phyloP scores from a whole-genome alignment of 805 yeast genomes.

The Tetrapisispora nanseiensis region DNA sequence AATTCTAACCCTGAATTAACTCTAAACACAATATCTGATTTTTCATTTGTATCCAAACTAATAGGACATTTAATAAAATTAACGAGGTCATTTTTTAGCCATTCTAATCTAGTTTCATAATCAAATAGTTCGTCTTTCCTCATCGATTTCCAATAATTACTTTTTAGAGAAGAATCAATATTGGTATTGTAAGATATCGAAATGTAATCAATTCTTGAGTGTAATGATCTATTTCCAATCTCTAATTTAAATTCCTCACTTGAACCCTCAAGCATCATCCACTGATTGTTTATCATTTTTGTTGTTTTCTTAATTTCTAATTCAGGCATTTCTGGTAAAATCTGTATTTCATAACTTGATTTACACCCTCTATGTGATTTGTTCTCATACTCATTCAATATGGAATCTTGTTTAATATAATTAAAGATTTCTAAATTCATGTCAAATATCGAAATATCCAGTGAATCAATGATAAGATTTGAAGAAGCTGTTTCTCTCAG shows the following conservation, averaged over 20 bases:
- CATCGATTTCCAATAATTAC: slow-evolving; percentile 24
- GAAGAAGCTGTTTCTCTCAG: slow-evolving; percentile 11
- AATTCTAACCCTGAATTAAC: slow-evolving; percentile 19
- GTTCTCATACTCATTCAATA: background rate
- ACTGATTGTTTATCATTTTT: slow-evolving; percentile 17
- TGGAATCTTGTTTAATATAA: slow-evolving; percentile 11
- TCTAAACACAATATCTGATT: slow-evolving; percentile 15
- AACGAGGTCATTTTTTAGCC: slow-evolving; percentile 17
- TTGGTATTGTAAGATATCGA: slow-evolving; percentile 16
- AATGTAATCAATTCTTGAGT: slow-evolving; percentile 18
- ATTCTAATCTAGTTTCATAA: slow-evolving; percentile 19
- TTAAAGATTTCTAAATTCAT: slow-evolving; percentile 12
- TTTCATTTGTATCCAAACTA: slow-evolving; percentile 17
- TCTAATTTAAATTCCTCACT: slow-evolving; percentile 13
- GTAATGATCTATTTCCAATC: slow-evolving; percentile 22
- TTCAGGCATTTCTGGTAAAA: slow-evolving; percentile 26
- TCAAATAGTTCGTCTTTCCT: slow-evolving; percentile 22
- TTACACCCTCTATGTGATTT: slow-evolving; percentile 5
- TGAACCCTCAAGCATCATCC: slow-evolving; percentile 28
- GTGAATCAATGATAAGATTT: slow-evolving; percentile 8
- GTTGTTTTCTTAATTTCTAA: slow-evolving; percentile 19
- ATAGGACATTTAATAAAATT: slow-evolving; percentile 12
- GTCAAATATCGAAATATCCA: slow-evolving; percentile 19
- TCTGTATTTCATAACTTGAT: slow-evolving; percentile 9
- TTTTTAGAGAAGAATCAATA: slow-evolving; percentile 17